Evolutionary conservation across 2,329 filamentous ascomycete genomes (phyloP), one percentile per base, ranked within the genome.

Genomic region (Zarea fungicola): DNA sequence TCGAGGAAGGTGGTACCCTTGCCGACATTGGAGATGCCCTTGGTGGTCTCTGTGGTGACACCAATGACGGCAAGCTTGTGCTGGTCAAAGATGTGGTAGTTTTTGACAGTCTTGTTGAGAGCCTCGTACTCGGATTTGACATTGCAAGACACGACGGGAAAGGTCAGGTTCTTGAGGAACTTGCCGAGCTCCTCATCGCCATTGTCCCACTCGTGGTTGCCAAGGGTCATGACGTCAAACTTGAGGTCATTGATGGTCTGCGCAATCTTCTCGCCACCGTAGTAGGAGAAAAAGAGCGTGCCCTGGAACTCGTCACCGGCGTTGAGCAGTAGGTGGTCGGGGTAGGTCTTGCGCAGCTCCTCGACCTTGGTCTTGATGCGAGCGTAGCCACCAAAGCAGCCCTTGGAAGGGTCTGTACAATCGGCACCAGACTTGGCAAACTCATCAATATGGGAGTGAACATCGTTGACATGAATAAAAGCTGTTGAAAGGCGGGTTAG

Each of bases 261-360:
- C 42, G 81, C 80, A 54, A 85, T 85, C 72, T 85, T 85, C 67
- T 84, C 80, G 21, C 80, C 79, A 14, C 77, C 76, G 58, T 85
- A 85, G 62, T 77, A 84, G 4, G 75, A 75, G 66, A 83, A 85
- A 68, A 84, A 85, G 7, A 85, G 70, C 1, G 83, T 85, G 47
- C 83, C 82, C 56, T 85, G 79, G 60, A 85, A 85, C 60, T 85
- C 83, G 56, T 85, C 83, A n/a, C 83, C 83, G 2, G 77, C 78
- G 49, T 85, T 83, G 39, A 85, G 67, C 66, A 80, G 78, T 14
- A 85, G 68, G 48, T 78, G 80, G 59, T 84, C 77, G n/a, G 77
- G 73, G 58, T 82, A 71, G 25, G 71, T 69, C 5, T 76, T 72
- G 25, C 80, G 74, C 22, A 79, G 73, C 56, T 76, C 70, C 46